Percentiles rank a stretch among this genome's conserved stretches.
These are phyloP conservation scores for Verbena officinalis DNA, from an alignment of 257 asterid species.

Conservation along the genomic window DNA sequence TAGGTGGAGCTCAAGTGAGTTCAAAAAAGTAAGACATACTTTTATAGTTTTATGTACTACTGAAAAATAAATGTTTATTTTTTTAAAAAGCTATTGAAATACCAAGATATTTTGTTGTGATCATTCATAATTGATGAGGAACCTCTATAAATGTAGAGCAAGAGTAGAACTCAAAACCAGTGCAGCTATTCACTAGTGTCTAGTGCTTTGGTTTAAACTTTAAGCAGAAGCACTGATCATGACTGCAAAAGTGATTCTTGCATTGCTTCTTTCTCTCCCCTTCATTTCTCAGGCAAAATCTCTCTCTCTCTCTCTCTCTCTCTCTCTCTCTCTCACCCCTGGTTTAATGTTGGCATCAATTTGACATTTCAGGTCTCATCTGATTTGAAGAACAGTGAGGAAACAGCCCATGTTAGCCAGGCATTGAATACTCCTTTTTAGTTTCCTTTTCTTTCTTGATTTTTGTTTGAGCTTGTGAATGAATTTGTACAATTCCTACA, in stretches of 20 bases:
- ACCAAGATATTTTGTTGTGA: not conserved
- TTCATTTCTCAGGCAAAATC: not conserved
- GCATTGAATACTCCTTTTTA: conserved; percentile 23
- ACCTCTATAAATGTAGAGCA: too few species aligned
- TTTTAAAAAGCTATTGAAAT: not conserved
- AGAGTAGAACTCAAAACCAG: too few species aligned
- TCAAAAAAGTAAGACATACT: too few species aligned
- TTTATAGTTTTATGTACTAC: too few species aligned
- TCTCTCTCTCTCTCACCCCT: too few species aligned
- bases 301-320: too few species aligned
- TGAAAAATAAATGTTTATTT: too few species aligned
- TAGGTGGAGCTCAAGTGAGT: too few species aligned
- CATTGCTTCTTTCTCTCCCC: not conserved
- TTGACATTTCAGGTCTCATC: conserved; percentile 34
- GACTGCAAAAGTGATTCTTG: not conserved
- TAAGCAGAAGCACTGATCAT: not conserved
- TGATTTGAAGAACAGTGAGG: conserved; percentile 24
- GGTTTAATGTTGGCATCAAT: too few species aligned
- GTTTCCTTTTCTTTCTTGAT: not conserved
- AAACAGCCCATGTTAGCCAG: conserved; percentile 29
- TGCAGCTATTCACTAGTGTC: not conserved
- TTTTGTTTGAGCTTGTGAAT: too few species aligned
- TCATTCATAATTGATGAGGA: not conserved
- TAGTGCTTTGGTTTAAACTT: not conserved
- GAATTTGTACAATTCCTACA: too few species aligned